Base-by-base conservation (phyloP, 2,329 filamentous ascomycete genomes). In the Orbilia oligospora region DNA sequence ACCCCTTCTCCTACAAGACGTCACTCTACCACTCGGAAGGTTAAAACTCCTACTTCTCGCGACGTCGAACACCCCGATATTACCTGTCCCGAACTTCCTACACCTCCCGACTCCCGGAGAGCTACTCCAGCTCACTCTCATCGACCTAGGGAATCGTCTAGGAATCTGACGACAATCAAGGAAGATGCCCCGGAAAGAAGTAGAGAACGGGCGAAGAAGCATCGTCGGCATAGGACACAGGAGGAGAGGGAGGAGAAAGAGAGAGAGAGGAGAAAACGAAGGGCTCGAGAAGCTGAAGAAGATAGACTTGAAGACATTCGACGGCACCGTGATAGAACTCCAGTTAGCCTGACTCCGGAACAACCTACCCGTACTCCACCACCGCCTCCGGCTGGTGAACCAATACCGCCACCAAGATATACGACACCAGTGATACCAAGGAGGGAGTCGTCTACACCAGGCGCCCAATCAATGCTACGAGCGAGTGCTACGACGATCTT, bases 401-500 rank as follows among this genome's bases (percentile, higher is more conserved):
- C 38, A 18, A 44, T 48, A 16, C 65, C 65, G 4, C 36, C 56
- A 18, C 66, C 66, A n/a, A 66, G 72, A 67, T 76, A 76, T 46
- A 71, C 72, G 6, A 76, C 72, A 20, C 72, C 72, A 4, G 72
- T 70, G 64, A 61, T 66, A 44, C 72, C 72, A 33, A 64, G 66
- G 20, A 38, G 58, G 5, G 72, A 76, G 10, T 70, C 72, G 3
- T 48, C 58, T 20, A 76, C 72, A 49, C 72, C 72, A 10, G 72
- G 65, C 9, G 46, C 49, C 10, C 72, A 76, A 41, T 76, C 72
- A 16, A 76, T 76, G 58, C 44, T 70, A 38, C 66, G 72, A 8
- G 58, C 72, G 5, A 76, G 72, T 46, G 71, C 71, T 36, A 70
- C 72, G 24, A 76, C 56, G n/a, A 76, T 76, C 16, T 70, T 76